phyloP scores from a whole-genome alignment of 176 grass and related monocot genomes.

The Puccinellia tenuiflora region DNA sequence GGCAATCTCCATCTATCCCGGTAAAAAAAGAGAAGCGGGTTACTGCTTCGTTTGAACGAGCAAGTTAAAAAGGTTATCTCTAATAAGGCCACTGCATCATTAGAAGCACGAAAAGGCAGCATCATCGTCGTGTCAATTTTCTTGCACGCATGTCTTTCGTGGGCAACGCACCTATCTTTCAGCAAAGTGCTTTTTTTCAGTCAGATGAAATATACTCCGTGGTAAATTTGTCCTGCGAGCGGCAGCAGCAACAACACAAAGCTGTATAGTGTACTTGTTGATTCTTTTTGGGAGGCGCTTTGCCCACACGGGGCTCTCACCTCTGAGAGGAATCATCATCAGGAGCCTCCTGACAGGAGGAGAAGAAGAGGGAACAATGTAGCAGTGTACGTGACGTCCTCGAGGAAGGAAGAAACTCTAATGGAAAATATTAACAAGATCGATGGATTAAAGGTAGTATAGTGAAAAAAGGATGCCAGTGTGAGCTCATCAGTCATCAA shows the following conservation, averaged over 20 bases:
- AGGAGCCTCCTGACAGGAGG: no score
- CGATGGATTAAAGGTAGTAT: neutral
- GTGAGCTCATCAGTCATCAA: constrained; percentile 34
- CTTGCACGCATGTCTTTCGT: neutral
- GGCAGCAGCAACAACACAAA: neutral
- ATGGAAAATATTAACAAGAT: neutral
- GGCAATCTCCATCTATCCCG: neutral
- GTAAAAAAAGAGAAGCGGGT: no score
- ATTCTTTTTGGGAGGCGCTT: neutral
- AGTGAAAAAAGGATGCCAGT: neutral
- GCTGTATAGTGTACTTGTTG: neutral
- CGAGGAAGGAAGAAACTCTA: neutral
- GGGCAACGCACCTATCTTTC: neutral
- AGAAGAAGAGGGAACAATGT: neutral
- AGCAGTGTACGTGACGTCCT: neutral
- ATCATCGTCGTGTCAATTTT: neutral
- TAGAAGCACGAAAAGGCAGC: neutral
- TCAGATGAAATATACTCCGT: neutral
- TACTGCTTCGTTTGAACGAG: neutral
- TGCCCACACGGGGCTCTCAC: neutral
- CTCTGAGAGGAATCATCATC: neutral
- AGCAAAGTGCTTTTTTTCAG: neutral
- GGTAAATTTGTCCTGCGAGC: neutral
- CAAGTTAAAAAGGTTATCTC: neutral
- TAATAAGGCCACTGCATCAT: neutral